Evolutionary conservation across 2,329 filamentous ascomycete species (phyloP), one percentile per base, ranked within the genome.

Genomic region (Thielaviopsis punctulata): DNA sequence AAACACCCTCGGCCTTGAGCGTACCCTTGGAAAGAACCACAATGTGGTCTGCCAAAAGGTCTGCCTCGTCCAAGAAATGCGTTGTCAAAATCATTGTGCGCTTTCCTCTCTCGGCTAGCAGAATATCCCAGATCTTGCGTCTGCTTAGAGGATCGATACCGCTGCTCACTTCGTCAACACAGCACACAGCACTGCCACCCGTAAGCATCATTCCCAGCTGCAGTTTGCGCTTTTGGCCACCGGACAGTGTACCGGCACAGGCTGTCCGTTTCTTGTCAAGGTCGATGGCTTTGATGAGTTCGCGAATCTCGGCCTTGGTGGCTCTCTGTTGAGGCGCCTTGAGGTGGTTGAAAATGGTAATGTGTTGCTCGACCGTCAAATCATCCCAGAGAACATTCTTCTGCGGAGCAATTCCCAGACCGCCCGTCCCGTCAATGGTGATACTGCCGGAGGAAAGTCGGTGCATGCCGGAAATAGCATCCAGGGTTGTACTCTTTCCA

Each of bases 181-280:
- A 92, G 66, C 89, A 95, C 0, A 95, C 82, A 22, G 79, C 79
- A 56, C 84, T 90, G 10, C 87, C 88, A 56, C 90, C 89, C 3
- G 86, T 93, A 59, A 95, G 80, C 87, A 95, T 95, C 79, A 95
- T 90, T 4, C 87, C 88, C 2, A 95, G 72, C 64, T 95, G 89
- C 8, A 95, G 72, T 64, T 95, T 95, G 50, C 89, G 74, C 68
- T 94, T 95, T 64, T 95, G 89, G 0, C 89, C 89, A 8, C 89
- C 89, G 2, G 87, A 94, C 0, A 95, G 70, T 0, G 86, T 93
- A 61, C 79, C 81, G 0, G 87, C 77, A 55, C 73, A 71, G 0
- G 88, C 83, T 33, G 78, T 76, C 41, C 79, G 69, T 66, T 95
- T 95, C 50, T 78, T 73, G 21, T 74, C 75, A 1, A 95, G 73